These are phyloP conservation scores for Aspergillus sp. DNA, from an alignment of 2,329 filamentous ascomycete genomes.

Conservation along the genomic window DNA sequence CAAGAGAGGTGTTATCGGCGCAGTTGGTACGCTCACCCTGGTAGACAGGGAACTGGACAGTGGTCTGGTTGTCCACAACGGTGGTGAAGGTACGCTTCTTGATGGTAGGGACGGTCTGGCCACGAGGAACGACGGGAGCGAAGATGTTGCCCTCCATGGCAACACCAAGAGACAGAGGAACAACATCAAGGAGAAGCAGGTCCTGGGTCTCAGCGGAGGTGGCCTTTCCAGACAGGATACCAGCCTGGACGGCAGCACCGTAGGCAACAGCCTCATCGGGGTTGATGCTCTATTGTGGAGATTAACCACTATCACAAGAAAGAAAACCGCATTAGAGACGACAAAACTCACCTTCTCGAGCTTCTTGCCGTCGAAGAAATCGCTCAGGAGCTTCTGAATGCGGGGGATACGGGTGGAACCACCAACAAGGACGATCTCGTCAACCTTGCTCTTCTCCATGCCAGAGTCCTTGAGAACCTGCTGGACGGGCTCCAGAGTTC, in stretches of 20 bases:
- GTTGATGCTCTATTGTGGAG: conserved; percentile 73
- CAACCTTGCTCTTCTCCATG: conserved; percentile 85
- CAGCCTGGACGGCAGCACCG: conserved; percentile 96
- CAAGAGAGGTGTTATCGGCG: conserved; percentile 95
- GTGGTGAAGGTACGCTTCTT: conserved; percentile 93
- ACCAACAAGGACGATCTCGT: conserved; percentile 98
- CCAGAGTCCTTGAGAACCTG: conserved; percentile 92
- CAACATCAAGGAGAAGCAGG: conserved; percentile 92
- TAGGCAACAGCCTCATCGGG: conserved; percentile 98
- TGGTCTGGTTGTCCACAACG: conserved; percentile 63
- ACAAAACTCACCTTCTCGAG: conserved; percentile 70
- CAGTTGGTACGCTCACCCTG: conserved; percentile 98
- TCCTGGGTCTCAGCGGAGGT: conserved; percentile 92
- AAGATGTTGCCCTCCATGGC: conserved; percentile 99
- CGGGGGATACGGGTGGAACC: conserved; percentile 97
- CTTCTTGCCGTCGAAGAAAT: conserved; percentile 99
- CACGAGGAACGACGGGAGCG: conserved; percentile 83
- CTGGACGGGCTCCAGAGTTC: conserved; percentile 90
- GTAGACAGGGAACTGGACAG: conserved; percentile 87
- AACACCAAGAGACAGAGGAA: conserved; percentile 94
- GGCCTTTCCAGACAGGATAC: conserved; percentile 97
- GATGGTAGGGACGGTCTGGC: conserved; percentile 71
- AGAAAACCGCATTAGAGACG: background rate
- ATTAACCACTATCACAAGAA: conserved; percentile 1
- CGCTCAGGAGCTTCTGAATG: conserved; percentile 98